Evolutionary conservation across 805 yeast genomes (phyloP).

Genomic region (Candida boleticola): DNA sequence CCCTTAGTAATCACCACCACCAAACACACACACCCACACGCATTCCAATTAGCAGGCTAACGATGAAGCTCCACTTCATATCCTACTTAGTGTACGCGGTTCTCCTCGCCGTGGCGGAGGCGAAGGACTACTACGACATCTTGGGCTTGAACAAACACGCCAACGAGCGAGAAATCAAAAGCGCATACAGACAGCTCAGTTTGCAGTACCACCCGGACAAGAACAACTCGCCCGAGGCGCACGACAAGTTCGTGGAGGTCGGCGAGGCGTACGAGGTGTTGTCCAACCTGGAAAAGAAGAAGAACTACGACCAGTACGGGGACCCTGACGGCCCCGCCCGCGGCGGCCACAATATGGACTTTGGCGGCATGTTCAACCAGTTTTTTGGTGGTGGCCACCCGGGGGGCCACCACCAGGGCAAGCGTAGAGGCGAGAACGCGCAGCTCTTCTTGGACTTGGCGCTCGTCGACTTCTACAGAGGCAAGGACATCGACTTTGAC

Average conservation of each 20-base stretch:
- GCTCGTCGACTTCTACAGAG: conserved; percentile 67
- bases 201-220: conserved; percentile 94
- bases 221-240: conserved; percentile 75
- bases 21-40: too few relatives aligned
- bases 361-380: conserved; percentile 64
- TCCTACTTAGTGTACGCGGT: background rate
- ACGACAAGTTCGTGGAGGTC: conserved; percentile 80
- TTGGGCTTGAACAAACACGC: conserved; percentile 72
- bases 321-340: conserved; percentile 49
- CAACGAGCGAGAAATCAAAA: conserved; percentile 75
- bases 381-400: conserved; percentile 43
- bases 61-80: background rate
- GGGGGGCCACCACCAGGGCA: conserved; percentile 20
- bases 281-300: conserved; percentile 65
- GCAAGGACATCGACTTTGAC: conserved; percentile 58
- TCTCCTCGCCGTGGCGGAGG: conserved; percentile 10
- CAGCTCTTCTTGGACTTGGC: conserved; percentile 54
- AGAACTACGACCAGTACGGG: conserved; percentile 74
- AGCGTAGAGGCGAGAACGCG: conserved; percentile 61
- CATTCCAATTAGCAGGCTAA: background rate
- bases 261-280: conserved; percentile 92
- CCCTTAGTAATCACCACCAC: too few relatives aligned
- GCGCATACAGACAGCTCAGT: conserved; percentile 78
- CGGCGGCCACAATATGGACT: conserved; percentile 27
- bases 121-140: conserved; percentile 53